Conservation (phyloP, 2,329 filamentous ascomycete genomes). For the Aspergillus udagawae region DNA sequence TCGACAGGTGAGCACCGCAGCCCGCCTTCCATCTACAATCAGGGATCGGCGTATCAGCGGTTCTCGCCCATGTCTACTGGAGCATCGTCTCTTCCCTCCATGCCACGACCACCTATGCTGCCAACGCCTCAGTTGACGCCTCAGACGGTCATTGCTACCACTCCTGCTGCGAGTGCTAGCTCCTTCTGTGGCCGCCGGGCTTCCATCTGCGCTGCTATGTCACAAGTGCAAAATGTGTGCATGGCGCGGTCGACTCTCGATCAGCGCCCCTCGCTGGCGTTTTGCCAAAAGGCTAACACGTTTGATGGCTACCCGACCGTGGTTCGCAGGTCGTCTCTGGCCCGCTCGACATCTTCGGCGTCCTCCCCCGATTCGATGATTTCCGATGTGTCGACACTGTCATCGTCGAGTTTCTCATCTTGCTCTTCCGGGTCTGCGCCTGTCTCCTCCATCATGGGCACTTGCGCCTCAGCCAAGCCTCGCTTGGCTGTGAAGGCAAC, state of each 20-base stretch:
- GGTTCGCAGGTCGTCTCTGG: constrained; percentile 47
- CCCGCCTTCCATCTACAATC: constrained; percentile 22
- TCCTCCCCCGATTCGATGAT: constrained; percentile 62
- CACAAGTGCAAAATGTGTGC: constrained; percentile 52
- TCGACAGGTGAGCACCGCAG: constrained; percentile 19
- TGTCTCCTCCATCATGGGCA: constrained; percentile 40
- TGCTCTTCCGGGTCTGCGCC: constrained; percentile 51
- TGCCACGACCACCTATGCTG: constrained; percentile 53
- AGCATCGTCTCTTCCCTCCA: constrained; percentile 51
- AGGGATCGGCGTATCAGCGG: constrained; percentile 27
- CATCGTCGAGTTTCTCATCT: constrained; percentile 51
- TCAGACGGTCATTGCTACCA: constrained; percentile 49
- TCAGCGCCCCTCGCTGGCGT: constrained; percentile 39
- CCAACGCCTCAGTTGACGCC: constrained; percentile 62
- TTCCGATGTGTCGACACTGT: constrained; percentile 55
- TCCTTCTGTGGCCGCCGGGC: constrained; percentile 48
- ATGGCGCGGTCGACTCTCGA: constrained; percentile 55
- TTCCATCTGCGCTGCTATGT: constrained; percentile 58
- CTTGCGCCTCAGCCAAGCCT: constrained; percentile 23
- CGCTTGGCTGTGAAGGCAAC: constrained; percentile 39
- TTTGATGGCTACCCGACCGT: constrained; percentile 48
- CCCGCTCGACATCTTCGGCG: constrained; percentile 49
- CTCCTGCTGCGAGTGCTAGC: constrained; percentile 59
- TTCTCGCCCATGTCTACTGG: constrained; percentile 48
- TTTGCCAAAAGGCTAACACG: constrained; percentile 34